Evolutionary conservation across 169 alveolate species (phyloP).

Genomic region (Eimeria tenella): DNA sequence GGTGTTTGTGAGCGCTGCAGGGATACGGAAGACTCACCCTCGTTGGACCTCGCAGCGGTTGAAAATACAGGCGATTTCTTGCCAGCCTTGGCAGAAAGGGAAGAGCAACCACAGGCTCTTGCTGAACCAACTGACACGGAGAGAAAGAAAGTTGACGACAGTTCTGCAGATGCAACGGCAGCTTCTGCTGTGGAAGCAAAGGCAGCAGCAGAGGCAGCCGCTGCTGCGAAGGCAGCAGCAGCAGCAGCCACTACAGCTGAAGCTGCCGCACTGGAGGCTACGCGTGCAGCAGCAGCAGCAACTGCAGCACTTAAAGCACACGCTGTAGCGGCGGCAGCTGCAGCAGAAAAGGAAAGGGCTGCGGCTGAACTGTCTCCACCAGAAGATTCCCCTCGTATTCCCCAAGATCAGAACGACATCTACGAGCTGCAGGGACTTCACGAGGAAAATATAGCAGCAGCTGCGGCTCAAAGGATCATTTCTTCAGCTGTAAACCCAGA

Average conservation of each 20-base stretch:
- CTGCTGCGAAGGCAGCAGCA: background rate
- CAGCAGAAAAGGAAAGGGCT: background rate
- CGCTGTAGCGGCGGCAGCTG: background rate
- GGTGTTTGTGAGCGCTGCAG: no score
- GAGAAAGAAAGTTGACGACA: background rate
- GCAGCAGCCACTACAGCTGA: conserved; percentile 7
- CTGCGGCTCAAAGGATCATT: background rate
- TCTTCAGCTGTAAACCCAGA: background rate
- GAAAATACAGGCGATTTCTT: no score
- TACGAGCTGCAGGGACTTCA: background rate
- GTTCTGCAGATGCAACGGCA: background rate
- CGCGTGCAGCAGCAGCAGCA: background rate
- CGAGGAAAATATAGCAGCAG: background rate
- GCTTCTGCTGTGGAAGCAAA: background rate
- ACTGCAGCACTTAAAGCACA: background rate
- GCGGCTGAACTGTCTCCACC: background rate
- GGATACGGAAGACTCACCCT: no score
- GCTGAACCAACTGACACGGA: background rate
- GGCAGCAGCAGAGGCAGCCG: conserved; percentile 32
- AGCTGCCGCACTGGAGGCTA: conserved; percentile 21
- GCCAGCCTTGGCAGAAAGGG: background rate
- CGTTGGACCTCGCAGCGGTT: no score
- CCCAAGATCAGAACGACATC: background rate
- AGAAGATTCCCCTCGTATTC: background rate
- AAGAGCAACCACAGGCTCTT: background rate